Conservation (phyloP, 441 rosid genomes). For the Gossypium lobatum region DNA sequence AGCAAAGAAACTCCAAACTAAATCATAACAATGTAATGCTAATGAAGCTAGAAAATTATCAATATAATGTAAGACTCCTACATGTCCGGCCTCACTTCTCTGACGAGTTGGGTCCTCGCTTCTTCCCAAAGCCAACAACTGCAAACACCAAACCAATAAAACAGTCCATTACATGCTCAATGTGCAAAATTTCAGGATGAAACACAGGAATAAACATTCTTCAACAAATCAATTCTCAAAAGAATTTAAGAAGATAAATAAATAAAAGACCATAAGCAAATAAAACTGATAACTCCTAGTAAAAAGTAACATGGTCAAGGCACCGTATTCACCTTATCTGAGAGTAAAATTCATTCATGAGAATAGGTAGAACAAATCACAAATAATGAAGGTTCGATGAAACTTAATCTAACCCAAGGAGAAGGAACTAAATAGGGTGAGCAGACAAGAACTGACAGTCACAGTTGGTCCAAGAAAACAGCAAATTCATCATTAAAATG, state of each 20-base stretch:
- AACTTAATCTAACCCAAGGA: background rate
- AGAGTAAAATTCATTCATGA: background rate
- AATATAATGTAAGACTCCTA: background rate
- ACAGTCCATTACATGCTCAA: background rate
- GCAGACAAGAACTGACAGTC: background rate
- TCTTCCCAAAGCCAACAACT: slow-evolving; percentile 62
- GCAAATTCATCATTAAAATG: background rate
- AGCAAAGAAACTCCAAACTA: background rate
- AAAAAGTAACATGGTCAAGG: background rate
- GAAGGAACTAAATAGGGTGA: background rate
- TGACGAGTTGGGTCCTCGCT: slow-evolving; percentile 58
- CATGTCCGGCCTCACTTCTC: slow-evolving; percentile 30
- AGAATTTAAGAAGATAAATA: background rate
- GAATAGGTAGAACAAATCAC: background rate
- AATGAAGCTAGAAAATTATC: background rate
- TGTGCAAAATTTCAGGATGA: background rate
- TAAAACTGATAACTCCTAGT: background rate
- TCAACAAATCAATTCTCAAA: background rate
- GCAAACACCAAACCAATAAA: slow-evolving; percentile 8
- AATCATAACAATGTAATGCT: background rate
- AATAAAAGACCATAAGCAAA: background rate
- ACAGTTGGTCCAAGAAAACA: background rate
- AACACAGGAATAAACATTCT: background rate
- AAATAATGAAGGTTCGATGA: background rate
- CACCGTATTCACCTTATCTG: background rate